Conservation (phyloP, 2,329 filamentous ascomycete species). For the Scleromitrula shiraiana region DNA sequence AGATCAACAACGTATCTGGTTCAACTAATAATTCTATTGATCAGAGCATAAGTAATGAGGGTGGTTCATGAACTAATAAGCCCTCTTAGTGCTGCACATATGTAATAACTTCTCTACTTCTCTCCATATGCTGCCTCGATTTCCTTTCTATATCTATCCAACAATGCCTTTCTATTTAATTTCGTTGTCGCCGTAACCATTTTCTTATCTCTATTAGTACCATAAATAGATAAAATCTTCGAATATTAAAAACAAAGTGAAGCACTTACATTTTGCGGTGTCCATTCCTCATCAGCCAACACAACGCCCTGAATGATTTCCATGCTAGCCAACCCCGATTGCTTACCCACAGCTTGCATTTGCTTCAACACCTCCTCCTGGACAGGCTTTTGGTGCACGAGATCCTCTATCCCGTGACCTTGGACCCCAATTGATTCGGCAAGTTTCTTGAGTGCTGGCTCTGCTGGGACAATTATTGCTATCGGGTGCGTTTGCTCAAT, state of each 20-base stretch:
- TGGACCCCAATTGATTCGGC: not conserved
- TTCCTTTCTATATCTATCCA: slow-evolving; percentile 4
- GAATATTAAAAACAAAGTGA: too few species aligned
- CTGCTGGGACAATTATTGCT: slow-evolving; percentile 61
- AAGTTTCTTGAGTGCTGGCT: not conserved
- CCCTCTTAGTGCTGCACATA: too few species aligned
- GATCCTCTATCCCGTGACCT: not conserved
- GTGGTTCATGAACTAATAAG: too few species aligned
- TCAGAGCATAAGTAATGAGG: too few species aligned
- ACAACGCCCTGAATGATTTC: slow-evolving; percentile 8
- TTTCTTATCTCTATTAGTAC: not conserved
- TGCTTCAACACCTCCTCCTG: slow-evolving; percentile 1
- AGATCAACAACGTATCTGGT: too few species aligned
- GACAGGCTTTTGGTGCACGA: not conserved
- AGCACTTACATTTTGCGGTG: slow-evolving; percentile 26
- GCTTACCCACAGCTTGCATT: slow-evolving; percentile 3
- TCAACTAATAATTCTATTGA: too few species aligned
- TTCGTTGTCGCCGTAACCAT: slow-evolving; percentile 5
- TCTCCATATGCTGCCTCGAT: not conserved
- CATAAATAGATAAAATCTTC: too few species aligned
- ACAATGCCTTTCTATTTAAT: slow-evolving; percentile 5
- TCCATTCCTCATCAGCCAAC: slow-evolving; percentile 29
- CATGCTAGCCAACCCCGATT: slow-evolving; percentile 1
- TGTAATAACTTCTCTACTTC: not conserved
- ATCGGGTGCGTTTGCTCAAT: slow-evolving; percentile 66